Conservation (phyloP, 345 rosid species). For the Sapria himalayana region DNA sequence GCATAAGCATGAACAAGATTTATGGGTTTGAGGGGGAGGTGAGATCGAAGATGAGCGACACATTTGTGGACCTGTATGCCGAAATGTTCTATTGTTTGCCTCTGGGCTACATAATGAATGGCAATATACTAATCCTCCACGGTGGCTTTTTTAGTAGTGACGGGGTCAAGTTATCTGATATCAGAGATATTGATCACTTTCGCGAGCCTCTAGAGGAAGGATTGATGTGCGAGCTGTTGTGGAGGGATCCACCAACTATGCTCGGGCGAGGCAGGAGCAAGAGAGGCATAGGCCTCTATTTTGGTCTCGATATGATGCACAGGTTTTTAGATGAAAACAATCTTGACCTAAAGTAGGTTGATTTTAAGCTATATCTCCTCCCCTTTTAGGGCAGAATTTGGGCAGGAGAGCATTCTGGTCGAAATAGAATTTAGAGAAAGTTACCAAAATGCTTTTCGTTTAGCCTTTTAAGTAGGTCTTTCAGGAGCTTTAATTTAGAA, state of each 20-base stretch:
- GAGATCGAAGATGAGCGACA: slow-evolving; percentile 73
- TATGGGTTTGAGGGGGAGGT: slow-evolving; percentile 99
- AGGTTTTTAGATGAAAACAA: slow-evolving; percentile 75
- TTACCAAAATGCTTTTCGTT: too few relatives aligned
- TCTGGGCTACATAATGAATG: slow-evolving; percentile 69
- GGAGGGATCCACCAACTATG: slow-evolving; percentile 97
- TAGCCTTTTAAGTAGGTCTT: too few relatives aligned
- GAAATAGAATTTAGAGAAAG: too few relatives aligned
- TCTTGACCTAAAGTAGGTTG: too few relatives aligned
- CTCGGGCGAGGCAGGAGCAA: slow-evolving; percentile 98
- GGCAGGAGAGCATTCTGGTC: too few relatives aligned
- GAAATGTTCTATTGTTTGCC: slow-evolving; percentile 94
- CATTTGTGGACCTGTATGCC: slow-evolving; percentile 84
- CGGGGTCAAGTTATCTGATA: slow-evolving; percentile 83
- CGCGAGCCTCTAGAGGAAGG: slow-evolving; percentile 99
- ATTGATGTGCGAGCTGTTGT: slow-evolving; percentile 82
- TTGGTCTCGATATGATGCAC: slow-evolving; percentile 79
- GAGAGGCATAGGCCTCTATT: slow-evolving; percentile 87
- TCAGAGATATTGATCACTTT: slow-evolving; percentile 69
- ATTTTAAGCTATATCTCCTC: too few relatives aligned
- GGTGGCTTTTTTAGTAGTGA: slow-evolving; percentile 97
- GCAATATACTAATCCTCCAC: slow-evolving; percentile 71
- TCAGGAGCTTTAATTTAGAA: too few relatives aligned
- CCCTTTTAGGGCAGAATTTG: too few relatives aligned
- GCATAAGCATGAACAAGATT: slow-evolving; percentile 99